Base-by-base conservation (phyloP, 2,329 filamentous ascomycete species). In the Chaetomiaceae sp. region DNA sequence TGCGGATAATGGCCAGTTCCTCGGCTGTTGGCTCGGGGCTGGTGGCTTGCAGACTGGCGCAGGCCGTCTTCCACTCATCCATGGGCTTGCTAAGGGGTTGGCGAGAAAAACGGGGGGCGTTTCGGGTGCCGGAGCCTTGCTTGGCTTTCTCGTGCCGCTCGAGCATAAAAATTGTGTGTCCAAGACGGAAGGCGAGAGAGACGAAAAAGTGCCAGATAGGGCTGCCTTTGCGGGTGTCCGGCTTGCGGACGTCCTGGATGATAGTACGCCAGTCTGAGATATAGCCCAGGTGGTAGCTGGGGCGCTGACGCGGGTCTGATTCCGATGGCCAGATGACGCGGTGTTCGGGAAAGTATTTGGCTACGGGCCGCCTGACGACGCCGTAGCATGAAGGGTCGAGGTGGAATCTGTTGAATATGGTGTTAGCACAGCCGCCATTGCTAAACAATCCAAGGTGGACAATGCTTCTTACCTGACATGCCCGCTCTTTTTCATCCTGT, bases 1-100 rank as follows among this genome's bases (percentile, higher is more conserved):
- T 60, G 31, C 71, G 65, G 35, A 76, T 62, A 1, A 67, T 34
- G 1, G 58, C 44, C 37, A 63, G 61, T 7, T 64, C 59, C 3
- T 56, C 38, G 7, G 64, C 31, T 9, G 38, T 52, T 13, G 53
- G 43, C 25, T 52, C 23, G 16, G 44, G 6, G n/a, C 44, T 10
- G 20, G 19, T n/a, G 25, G 23, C 19, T 13, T 43, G 12, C 23
- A 30, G 25, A 23, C 19, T 5, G 14, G 30, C 19, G 44, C 42
- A 27, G 44, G 48, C n/a, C 3, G 12, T 9, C 37, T 63, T 48
- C 60, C 63, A 10, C 58, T 55, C 50, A 17, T 39, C 19, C 7
- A 63, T 56, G 7, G 64, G 34, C 4, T 38, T 37, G 31, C 58
- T 54, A 59, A 65, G 39, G 16, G 35, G 19, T 20, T 41, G 35